Percentiles rank a stretch among this genome's conserved stretches.
These are phyloP conservation scores for Tricholoma bakamatsutake DNA, from an alignment of 768 basidiomycete species.

Conservation along the genomic window DNA sequence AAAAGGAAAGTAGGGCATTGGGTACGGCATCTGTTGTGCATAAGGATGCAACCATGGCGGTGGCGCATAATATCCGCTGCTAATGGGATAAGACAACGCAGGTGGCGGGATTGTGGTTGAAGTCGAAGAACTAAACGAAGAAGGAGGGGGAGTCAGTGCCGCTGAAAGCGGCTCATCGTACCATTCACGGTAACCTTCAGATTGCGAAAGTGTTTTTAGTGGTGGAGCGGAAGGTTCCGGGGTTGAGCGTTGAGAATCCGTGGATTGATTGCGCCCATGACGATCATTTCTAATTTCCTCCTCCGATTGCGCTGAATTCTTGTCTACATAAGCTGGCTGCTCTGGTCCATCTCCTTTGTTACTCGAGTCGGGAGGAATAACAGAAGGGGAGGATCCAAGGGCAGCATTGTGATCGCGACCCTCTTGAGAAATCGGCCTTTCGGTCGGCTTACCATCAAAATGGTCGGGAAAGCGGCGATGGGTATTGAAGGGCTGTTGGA, in stretches of 20 bases:
- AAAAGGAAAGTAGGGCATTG: constrained; percentile 46
- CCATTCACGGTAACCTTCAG: constrained; percentile 39
- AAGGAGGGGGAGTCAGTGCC: constrained; percentile 31
- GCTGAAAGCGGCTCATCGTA: constrained; percentile 34
- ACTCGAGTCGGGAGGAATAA: not conserved
- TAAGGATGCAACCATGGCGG: constrained; percentile 51
- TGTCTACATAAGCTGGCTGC: constrained; percentile 6
- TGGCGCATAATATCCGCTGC: constrained; percentile 40
- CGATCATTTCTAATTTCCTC: not conserved
- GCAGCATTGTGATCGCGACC: not conserved
- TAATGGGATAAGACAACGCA: constrained; percentile 29
- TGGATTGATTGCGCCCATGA: constrained; percentile 5
- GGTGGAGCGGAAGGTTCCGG: constrained; percentile 12
- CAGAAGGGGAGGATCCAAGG: not conserved
- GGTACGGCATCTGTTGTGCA: constrained; percentile 45
- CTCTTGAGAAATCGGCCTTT: constrained; percentile 8
- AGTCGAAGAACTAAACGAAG: constrained; percentile 28
- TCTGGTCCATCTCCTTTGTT: constrained; percentile 5
- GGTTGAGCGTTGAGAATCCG: constrained; percentile 14
- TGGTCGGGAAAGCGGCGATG: constrained; percentile 24
- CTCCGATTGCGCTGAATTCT: not conserved
- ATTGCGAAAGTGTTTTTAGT: constrained; percentile 11
- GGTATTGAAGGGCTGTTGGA: constrained; percentile 21
- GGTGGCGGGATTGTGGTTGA: constrained; percentile 10
- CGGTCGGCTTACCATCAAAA: constrained; percentile 9